Evolutionary conservation across 768 basidiomycete genomes (phyloP).

Genomic region (Cubamyces lactineus): DNA sequence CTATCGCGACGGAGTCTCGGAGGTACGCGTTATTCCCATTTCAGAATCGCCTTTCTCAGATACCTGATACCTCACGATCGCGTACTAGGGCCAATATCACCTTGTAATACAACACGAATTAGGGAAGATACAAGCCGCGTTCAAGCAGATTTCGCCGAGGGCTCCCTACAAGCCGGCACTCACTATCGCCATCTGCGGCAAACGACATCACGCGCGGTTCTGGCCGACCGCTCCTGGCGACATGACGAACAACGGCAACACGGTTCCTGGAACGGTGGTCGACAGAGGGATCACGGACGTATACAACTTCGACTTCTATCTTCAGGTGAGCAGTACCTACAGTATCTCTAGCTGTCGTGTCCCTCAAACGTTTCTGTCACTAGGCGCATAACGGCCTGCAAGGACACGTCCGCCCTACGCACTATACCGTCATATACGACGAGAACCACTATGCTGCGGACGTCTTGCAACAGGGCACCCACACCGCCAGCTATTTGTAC

Average conservation of each 20-base stretch:
- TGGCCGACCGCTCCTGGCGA: slow-evolving; percentile 53
- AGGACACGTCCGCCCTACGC: slow-evolving; percentile 72
- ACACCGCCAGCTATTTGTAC: slow-evolving; percentile 72
- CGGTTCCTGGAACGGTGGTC: slow-evolving; percentile 77
- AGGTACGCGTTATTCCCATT: slow-evolving; percentile 46
- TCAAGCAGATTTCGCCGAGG: slow-evolving; percentile 50
- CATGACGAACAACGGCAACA: slow-evolving; percentile 73
- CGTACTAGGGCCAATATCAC: slow-evolving; percentile 69
- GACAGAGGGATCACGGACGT: slow-evolving; percentile 72
- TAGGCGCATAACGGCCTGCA: slow-evolving; percentile 79
- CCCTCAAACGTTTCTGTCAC: background rate
- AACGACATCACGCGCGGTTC: slow-evolving; percentile 65
- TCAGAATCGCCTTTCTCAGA: background rate
- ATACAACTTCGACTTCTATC: slow-evolving; percentile 39
- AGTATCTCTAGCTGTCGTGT: too few species aligned
- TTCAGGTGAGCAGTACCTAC: slow-evolving; percentile 30
- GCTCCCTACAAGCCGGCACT: slow-evolving; percentile 60
- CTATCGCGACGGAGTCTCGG: slow-evolving; percentile 83
- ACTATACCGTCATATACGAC: slow-evolving; percentile 81
- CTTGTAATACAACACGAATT: slow-evolving; percentile 63
- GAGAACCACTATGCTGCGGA: slow-evolving; percentile 72
- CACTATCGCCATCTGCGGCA: slow-evolving; percentile 82
- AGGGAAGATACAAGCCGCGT: slow-evolving; percentile 62
- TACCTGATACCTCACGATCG: background rate
- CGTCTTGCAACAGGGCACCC: slow-evolving; percentile 72